These are phyloP conservation scores for Leccinum glutinopallens DNA, from an alignment of 1,284 basidiomycete species.

Conservation along the genomic window DNA sequence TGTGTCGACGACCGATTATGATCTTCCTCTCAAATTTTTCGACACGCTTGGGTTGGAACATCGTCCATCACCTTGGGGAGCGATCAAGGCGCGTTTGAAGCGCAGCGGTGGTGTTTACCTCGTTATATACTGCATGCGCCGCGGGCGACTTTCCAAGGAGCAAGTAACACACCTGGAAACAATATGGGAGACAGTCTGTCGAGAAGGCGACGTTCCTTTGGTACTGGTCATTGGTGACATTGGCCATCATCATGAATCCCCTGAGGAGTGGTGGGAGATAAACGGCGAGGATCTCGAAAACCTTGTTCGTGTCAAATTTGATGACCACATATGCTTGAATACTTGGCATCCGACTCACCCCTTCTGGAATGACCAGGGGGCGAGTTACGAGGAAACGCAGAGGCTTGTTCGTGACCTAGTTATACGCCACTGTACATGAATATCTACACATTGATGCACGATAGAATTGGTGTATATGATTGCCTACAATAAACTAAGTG, in stretches of 20 bases:
- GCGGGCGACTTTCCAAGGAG: slow-evolving; percentile 25
- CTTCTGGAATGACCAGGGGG: slow-evolving; percentile 26
- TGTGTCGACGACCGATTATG: background rate
- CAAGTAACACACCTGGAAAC: slow-evolving; percentile 23
- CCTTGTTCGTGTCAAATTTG: slow-evolving; percentile 19
- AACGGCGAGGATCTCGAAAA: slow-evolving; percentile 24
- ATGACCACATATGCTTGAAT: slow-evolving; percentile 30
- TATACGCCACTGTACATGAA: slow-evolving; percentile 18
- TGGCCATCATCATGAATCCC: slow-evolving; percentile 28
- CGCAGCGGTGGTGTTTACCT: slow-evolving; percentile 20
- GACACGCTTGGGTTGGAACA: slow-evolving; percentile 31
- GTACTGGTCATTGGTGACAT: slow-evolving; percentile 29
- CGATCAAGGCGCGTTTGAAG: slow-evolving; percentile 21
- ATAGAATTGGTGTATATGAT: slow-evolving; percentile 5
- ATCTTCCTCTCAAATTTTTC: slow-evolving; percentile 20
- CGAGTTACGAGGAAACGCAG: slow-evolving; percentile 26
- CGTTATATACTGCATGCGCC: slow-evolving; percentile 33
- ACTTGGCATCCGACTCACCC: slow-evolving; percentile 22
- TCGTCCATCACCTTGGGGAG: slow-evolving; percentile 21
- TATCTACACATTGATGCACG: slow-evolving; percentile 11
- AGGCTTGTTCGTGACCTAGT: slow-evolving; percentile 23
- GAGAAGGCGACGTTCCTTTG: slow-evolving; percentile 21
- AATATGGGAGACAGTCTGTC: slow-evolving; percentile 26
- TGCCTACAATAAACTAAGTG: background rate
- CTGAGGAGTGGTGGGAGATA: slow-evolving; percentile 33